phyloP scores from a whole-genome alignment of 2,329 filamentous ascomycete species.

The Xenosphaeropsis pyriputrescens region DNA sequence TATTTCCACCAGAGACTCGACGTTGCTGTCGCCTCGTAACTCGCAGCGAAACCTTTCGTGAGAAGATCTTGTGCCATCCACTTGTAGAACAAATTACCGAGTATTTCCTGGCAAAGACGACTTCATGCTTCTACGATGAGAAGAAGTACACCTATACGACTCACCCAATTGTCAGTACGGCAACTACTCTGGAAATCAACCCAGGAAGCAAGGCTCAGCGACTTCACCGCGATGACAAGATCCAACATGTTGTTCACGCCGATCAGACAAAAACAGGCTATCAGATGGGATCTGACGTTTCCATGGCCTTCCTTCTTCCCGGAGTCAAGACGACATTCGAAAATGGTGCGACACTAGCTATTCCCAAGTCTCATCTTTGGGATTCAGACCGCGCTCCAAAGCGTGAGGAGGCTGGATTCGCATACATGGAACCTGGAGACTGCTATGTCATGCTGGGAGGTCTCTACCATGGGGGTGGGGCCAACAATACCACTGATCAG shows the following conservation, averaged over 20 bases:
- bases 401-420: slow-evolving; percentile 22
- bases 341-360: slow-evolving; percentile 26
- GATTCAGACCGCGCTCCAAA: slow-evolving; percentile 21
- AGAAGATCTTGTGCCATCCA: slow-evolving; percentile 9
- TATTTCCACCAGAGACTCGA: slow-evolving; percentile 12
- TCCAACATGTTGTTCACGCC: neutral
- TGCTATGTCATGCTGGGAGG: slow-evolving; percentile 24
- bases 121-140: slow-evolving; percentile 14
- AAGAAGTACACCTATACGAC: slow-evolving; percentile 7
- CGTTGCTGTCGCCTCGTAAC: slow-evolving; percentile 8
- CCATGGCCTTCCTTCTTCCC: slow-evolving; percentile 22
- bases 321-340: slow-evolving; percentile 23
- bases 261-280: neutral
- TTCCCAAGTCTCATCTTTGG: slow-evolving; percentile 26
- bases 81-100: slow-evolving; percentile 7
- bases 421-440: slow-evolving; percentile 24
- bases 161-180: slow-evolving; percentile 22
- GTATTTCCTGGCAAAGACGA: slow-evolving; percentile 14
- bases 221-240: slow-evolving; percentile 21
- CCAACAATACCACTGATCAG: slow-evolving; percentile 14
- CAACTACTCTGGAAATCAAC: slow-evolving; percentile 23
- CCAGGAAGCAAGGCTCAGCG: slow-evolving; percentile 24
- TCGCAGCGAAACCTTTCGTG: slow-evolving; percentile 7
- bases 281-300: slow-evolving; percentile 11
- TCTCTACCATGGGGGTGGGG: slow-evolving; percentile 24